A percentile compares a stretch with the other conserved stretches of the same genome.
phyloP scores from a whole-genome alignment of 1,284 basidiomycete genomes.

The Chiua sp. region DNA sequence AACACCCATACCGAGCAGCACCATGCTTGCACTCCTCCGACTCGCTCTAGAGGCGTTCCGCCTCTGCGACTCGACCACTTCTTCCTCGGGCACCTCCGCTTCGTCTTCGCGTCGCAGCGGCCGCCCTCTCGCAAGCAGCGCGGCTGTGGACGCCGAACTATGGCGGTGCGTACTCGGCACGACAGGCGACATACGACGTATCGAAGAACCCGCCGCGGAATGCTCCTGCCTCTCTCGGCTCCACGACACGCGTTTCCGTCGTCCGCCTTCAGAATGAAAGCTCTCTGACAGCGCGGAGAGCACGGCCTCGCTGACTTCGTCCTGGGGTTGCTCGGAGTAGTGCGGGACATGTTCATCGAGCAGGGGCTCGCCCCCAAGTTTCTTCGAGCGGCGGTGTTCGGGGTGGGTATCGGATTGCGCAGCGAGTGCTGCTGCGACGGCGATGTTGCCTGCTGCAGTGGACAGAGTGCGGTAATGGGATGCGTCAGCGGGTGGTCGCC shows the following conservation, averaged over 20 bases:
- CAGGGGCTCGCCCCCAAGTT: constrained; percentile 21
- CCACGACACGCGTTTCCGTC: constrained; percentile 67
- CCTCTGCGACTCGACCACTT: constrained; percentile 31
- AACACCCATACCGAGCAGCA: constrained; percentile 74
- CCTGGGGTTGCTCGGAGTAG: constrained; percentile 45
- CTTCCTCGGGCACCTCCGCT: constrained; percentile 23
- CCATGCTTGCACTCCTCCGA: constrained; percentile 68
- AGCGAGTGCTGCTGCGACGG: constrained; percentile 66
- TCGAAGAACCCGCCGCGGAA: constrained; percentile 46
- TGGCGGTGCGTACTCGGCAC: constrained; percentile 41
- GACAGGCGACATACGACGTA: constrained; percentile 30
- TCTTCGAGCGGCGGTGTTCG: constrained; percentile 30
- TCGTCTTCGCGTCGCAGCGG: constrained; percentile 46
- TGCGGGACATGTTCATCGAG: constrained; percentile 20
- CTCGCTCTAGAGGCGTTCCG: constrained; percentile 61
- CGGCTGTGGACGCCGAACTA: constrained; percentile 24
- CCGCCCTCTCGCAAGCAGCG: constrained; percentile 49
- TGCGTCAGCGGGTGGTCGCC: constrained; percentile 54
- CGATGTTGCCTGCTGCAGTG: constrained; percentile 68
- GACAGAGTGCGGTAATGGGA: constrained; percentile 73
- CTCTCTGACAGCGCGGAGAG: constrained; percentile 67
- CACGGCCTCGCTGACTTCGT: constrained; percentile 56
- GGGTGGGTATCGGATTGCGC: constrained; percentile 57
- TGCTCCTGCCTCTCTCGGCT: constrained; percentile 60
- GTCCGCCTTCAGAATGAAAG: constrained; percentile 70